Evolutionary conservation across 345 rosid genomes (phyloP), one percentile per base, ranked within the genome.

Genomic region (Citrus sp.): DNA sequence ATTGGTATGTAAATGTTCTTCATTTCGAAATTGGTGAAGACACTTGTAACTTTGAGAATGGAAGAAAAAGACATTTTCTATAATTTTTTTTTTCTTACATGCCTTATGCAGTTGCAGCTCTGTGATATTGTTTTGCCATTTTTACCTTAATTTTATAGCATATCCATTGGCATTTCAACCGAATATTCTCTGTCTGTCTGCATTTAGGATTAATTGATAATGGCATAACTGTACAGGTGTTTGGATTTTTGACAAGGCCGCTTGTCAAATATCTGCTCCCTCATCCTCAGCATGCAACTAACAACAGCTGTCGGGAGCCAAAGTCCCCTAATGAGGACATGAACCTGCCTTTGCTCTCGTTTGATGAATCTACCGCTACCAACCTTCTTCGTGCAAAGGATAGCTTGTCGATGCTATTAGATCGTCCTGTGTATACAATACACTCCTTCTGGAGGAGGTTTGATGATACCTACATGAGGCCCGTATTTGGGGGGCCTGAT

Each of bases 391-490:
- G 93, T 12, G 98, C 97, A 37, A 91, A 91, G 80, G 91, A 87
- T 75, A 89, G 95, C 68, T 81, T 95, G 72, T 79, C 93, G 7
- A 88, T 92, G 94, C 82, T 92, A 14, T 85, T 95, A 6, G 94
- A 90, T 73, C 87, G 93, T 67, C 99, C 98, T 21, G 93, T 88
- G 14, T 91, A 89, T 75, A 95, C 95, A 22, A 82, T 91, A 46
- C 98, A 95, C 82, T 86, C 81, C 75, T 92, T 91, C 85, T 93
- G 99, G 99, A 95, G 91, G 78, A 88, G 85, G 86, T 92, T 95
- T 1, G 97, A 95, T 7, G 88, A 95, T 74, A 78, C 81, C 19
- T 92, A 92, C 84, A 93, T 95, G 99, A 91, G 97, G 77, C 99
- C 99, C 18, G 61, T 90, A 55, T 95, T 95, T 4, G 98, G 98